Evolutionary conservation across 2,329 filamentous ascomycete genomes (phyloP).

Genomic region (Lachnellula suecica): DNA sequence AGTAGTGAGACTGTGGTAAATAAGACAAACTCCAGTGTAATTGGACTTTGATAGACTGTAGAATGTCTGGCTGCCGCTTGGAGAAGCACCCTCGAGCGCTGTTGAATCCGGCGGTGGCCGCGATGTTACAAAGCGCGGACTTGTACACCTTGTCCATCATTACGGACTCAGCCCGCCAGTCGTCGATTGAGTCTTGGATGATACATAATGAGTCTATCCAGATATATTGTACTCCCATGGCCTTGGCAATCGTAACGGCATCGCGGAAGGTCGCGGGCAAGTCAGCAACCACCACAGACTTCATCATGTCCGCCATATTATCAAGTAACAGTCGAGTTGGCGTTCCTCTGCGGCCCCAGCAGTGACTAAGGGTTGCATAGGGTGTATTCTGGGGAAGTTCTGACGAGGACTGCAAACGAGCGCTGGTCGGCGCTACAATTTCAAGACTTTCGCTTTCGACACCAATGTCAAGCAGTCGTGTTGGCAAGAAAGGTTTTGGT

Average conservation of each 20-base stretch:
- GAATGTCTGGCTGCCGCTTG: background rate
- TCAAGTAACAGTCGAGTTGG: background rate
- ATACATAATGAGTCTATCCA: conserved; percentile 32
- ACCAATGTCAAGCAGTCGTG: too few relatives aligned
- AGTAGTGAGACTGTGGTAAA: background rate
- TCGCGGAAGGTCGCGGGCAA: conserved; percentile 9
- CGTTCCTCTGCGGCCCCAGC: background rate
- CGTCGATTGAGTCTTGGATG: conserved; percentile 18
- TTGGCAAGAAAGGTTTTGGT: too few relatives aligned
- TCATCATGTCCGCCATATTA: background rate
- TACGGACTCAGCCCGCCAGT: conserved; percentile 12
- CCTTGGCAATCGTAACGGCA: conserved; percentile 11
- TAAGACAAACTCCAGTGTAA: background rate
- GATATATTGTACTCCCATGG: conserved; percentile 21
- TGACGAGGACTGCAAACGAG: too few relatives aligned
- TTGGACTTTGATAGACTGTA: background rate
- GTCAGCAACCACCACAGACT: background rate
- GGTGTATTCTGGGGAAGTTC: too few relatives aligned
- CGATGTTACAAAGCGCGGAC: background rate
- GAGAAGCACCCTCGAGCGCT: background rate
- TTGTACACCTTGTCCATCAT: background rate
- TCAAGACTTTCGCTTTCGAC: too few relatives aligned
- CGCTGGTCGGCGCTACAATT: too few relatives aligned
- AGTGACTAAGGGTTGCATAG: conserved; percentile 6
- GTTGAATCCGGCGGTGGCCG: background rate